Base-by-base conservation (phyloP, 495 filamentous ascomycete species). In the Rusavskia elegans region DNA sequence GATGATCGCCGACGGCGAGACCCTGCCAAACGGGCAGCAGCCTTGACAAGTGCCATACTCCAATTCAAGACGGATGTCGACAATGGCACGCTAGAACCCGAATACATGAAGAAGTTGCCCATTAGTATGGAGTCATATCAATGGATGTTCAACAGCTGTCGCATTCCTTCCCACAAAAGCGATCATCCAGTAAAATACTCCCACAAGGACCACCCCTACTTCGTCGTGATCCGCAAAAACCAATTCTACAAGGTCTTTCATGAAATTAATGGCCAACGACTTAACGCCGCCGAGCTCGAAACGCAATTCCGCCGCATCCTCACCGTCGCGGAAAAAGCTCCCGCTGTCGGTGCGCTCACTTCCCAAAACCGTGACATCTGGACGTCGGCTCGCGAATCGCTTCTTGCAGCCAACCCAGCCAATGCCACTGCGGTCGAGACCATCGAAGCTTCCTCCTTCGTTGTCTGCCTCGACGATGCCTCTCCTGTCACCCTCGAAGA, bases 71-170 rank as follows among this genome's bases (percentile, higher is more conserved):
- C 82, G 64, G 79, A 87, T 69, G 92, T 97, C 2, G 93, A 95
- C 61, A 64, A 64, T 25, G 82, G 81, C 51, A 80, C 79, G 3
- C 73, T 99, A 49, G 93, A 99, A 71, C 93, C 93, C 11, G 93
- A 99, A 69, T 96, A 95, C 72, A 93, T 97, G 87, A 88, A 88
- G 68, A 83, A 84, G 68, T 77, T 85, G 53, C 93, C 93, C 50
- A 87, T 96, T 63, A 90, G 87, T 67, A 97, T 97, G 93, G 85
- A 84, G 75, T 85, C 83, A 53, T 96, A 96, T 74, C 74, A 95
- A 71, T 99, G 83, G 80, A 97, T 99, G 93, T 99, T 99, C 78
- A 96, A 99, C 67, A 74, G 75, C 66, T 86, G 82, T 70, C 83
- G 93, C 53, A 79, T 96, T 32, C 84, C 93, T n/a, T 82, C 80